Evolutionary conservation across 2,329 filamentous ascomycete genomes (phyloP).

Genomic region (Arthroderma sp.): DNA sequence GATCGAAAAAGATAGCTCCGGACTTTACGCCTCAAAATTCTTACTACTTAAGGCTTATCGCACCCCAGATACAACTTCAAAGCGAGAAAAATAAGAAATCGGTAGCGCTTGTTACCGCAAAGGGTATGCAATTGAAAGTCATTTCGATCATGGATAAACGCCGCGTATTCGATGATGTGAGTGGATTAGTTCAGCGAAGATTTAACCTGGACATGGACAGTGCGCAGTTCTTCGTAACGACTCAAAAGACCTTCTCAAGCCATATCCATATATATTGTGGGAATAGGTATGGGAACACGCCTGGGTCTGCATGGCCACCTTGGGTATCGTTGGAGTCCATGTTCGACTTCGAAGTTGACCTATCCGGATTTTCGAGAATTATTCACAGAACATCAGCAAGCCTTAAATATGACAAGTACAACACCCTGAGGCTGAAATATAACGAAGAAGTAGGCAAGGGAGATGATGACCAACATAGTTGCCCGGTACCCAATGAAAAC

Average conservation of each 20-base stretch:
- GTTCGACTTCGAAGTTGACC: constrained; percentile 88
- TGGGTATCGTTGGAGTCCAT: constrained; percentile 98
- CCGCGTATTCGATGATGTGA: constrained; percentile 80
- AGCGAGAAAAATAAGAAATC: constrained; percentile 97
- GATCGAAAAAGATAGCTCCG: constrained; percentile 63
- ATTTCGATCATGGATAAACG: constrained; percentile 97
- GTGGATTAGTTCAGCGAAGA: constrained; percentile 83
- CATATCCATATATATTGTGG: constrained; percentile 88
- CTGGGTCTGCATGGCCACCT: constrained; percentile 82
- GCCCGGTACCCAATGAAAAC: constrained; percentile 42
- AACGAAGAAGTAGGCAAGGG: constrained; percentile 73
- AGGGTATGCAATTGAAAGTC: constrained; percentile 96
- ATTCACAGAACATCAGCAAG: constrained; percentile 94
- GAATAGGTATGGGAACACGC: constrained; percentile 76
- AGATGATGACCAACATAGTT: constrained; percentile 32
- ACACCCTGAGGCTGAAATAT: constrained; percentile 89
- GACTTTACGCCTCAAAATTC: constrained; percentile 86
- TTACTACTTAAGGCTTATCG: constrained; percentile 89
- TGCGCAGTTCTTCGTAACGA: constrained; percentile 94
- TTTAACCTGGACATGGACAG: constrained; percentile 95
- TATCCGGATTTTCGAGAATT: constrained; percentile 94
- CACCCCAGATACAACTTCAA: constrained; percentile 93
- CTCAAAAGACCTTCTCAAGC: constrained; percentile 78
- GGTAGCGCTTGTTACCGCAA: constrained; percentile 90
- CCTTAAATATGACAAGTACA: constrained; percentile 95